Evolutionary conservation across 768 basidiomycete genomes (phyloP), one percentile per base, ranked within the genome.

Genomic region (Lactarius deliciosus): DNA sequence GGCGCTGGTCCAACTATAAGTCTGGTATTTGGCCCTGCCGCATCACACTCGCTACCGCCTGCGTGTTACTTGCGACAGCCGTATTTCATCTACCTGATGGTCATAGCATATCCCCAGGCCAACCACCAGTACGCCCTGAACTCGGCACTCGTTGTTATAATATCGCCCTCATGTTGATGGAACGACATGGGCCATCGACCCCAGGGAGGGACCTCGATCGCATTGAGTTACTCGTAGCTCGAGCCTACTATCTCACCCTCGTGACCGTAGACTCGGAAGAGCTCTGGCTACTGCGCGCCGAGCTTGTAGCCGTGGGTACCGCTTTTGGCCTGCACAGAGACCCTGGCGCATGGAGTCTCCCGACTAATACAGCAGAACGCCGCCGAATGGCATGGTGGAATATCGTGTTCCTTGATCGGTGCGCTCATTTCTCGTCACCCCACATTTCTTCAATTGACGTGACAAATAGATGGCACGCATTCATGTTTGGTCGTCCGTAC

Each of bases 381-480:
- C 81, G 92, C 60, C 81, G 92, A 62, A 93, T 92, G 92, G 90
- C 90, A 8, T 94, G 92, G 92, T 94, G 92, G 92, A 90, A 94
- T 76, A 90, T 91, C 67, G 77, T 94, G 43, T 79, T 91, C 61
- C 81, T 92, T 38, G 92, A 93, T 78, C 81, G 91, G 90, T 89
- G 61, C 41, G 84, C 72, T n/a, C 28, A 45, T 61, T 30, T 61
- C 16, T 53, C 65, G 69, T 64, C 61, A 8, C 41, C 53, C 64
- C 57, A 25, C 61, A 54, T 61, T 61, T 22, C 34, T 60, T 57
- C 58, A 65, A 61, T 69, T 66, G 60, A 65, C 50, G 56, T 66
- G 22, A 10, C 57, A 30, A 73, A 22, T 70, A 91, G 91, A 69
- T 94, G 92, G 92, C 91, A 93, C 74, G 89, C 91, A 0, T 93